phyloP scores from a whole-genome alignment of 345 rosid species.

The Rhizophora mangle region DNA sequence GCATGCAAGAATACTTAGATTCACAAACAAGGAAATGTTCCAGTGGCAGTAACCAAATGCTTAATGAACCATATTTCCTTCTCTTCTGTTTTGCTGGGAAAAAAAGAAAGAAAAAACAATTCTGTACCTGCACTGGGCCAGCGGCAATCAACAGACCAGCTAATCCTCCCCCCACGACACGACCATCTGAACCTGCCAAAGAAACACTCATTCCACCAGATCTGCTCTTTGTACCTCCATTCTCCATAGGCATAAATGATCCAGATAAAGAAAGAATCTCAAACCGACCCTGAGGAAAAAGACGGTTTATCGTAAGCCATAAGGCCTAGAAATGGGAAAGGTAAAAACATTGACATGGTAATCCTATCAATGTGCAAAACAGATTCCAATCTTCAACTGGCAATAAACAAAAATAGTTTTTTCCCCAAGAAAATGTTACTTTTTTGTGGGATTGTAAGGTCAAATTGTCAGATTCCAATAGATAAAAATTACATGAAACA shows the following conservation, averaged over 20 bases:
- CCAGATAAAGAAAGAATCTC: conserved; percentile 97
- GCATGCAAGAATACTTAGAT: background rate
- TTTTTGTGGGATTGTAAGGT: no score
- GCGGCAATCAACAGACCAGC: conserved; percentile 89
- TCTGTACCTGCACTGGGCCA: conserved; percentile 81
- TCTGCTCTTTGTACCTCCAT: conserved; percentile 75
- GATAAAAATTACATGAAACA: no score
- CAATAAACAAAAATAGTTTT: no score
- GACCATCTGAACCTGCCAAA: conserved; percentile 89
- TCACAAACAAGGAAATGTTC: background rate
- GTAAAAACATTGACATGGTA: background rate
- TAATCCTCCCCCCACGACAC: conserved; percentile 89
- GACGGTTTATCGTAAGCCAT: background rate
- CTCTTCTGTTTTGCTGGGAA: no score
- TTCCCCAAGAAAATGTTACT: no score
- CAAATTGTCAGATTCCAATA: no score
- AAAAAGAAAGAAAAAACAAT: background rate
- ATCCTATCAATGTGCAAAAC: background rate
- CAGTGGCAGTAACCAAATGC: no score
- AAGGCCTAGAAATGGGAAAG: background rate
- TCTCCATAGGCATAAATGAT: conserved; percentile 64
- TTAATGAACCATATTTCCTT: no score
- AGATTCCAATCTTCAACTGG: no score
- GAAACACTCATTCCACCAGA: conserved; percentile 98
- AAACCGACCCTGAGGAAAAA: conserved; percentile 62